Percentiles rank a stretch among this genome's conserved stretches.
Conservation (phyloP, 345 rosid genomes). For the Heritiera fomes region DNA sequence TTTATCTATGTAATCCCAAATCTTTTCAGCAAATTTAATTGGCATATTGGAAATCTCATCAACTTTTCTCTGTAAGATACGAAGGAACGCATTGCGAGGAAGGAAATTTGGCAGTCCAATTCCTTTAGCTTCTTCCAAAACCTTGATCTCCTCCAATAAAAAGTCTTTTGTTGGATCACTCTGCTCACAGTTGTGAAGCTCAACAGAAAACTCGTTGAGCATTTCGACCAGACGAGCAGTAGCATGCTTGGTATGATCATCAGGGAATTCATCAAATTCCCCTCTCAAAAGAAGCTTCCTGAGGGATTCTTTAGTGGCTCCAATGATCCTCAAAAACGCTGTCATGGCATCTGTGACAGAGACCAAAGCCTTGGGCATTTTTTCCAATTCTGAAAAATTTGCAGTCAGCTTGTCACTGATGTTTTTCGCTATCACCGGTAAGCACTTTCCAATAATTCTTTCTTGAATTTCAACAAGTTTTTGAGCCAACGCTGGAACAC, state of each 20-base stretch:
- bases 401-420: constrained; percentile 35
- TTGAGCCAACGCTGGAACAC: constrained; percentile 41
- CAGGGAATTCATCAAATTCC: neutral
- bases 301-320: neutral
- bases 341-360: neutral
- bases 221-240: constrained; percentile 1
- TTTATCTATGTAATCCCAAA: neutral
- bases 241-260: neutral
- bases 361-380: constrained; percentile 28
- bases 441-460: constrained; percentile 28
- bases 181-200: neutral
- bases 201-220: neutral
- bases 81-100: constrained; percentile 32
- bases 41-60: constrained; percentile 24
- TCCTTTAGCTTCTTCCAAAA: constrained; percentile 38
- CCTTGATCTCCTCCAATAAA: constrained; percentile 20
- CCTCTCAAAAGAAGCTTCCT: neutral
- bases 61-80: constrained; percentile 29
- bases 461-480: constrained; percentile 42
- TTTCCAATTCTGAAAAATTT: constrained; percentile 24
- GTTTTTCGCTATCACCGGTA: constrained; percentile 36
- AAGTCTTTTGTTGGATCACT: neutral
- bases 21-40: constrained; percentile 18
- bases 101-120: constrained; percentile 42
- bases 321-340: neutral